Percentiles rank a stretch among this genome's conserved stretches.
These are phyloP conservation scores for Pestalotiopsis sp. DNA, from an alignment of 2,329 filamentous ascomycete genomes.

Conservation along the genomic window DNA sequence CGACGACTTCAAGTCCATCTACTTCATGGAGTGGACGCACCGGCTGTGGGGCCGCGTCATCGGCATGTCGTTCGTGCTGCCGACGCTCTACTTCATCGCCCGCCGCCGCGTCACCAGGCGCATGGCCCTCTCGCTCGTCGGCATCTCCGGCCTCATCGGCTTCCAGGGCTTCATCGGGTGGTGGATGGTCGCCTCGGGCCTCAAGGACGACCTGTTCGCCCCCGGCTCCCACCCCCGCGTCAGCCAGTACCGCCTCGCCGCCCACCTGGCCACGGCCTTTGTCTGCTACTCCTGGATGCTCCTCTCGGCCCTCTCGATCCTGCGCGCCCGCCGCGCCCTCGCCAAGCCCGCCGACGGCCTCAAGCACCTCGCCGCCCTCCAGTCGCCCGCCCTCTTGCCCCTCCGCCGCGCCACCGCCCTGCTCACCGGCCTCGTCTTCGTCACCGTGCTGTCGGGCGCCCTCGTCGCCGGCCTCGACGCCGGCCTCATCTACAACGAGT, in stretches of 20 bases:
- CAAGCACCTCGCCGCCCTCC: slow-evolving; percentile 60
- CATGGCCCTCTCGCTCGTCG: slow-evolving; percentile 76
- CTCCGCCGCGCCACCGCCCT: slow-evolving; percentile 74
- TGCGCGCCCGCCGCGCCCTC: slow-evolving; percentile 75
- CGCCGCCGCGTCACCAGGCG: slow-evolving; percentile 73
- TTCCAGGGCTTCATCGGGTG: slow-evolving; percentile 95
- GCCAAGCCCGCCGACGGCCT: slow-evolving; percentile 64
- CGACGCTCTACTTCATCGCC: slow-evolving; percentile 84
- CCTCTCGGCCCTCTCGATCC: slow-evolving; percentile 79
- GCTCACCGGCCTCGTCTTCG: slow-evolving; percentile 76
- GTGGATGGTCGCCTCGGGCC: slow-evolving; percentile 99
- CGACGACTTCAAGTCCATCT: slow-evolving; percentile 95
- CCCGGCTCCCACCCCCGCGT: slow-evolving; percentile 89
- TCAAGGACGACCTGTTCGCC: slow-evolving; percentile 94
- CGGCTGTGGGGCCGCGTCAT: slow-evolving; percentile 92
- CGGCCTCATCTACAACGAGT: slow-evolving; percentile 98
- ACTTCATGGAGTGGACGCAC: slow-evolving; percentile 99
- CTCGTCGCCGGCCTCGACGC: slow-evolving; percentile 94
- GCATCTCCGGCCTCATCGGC: slow-evolving; percentile 86
- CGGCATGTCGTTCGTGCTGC: slow-evolving; percentile 84
- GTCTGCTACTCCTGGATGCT: slow-evolving; percentile 94
- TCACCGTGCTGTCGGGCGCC: slow-evolving; percentile 89
- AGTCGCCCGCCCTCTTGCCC: slow-evolving; percentile 64
- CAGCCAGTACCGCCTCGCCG: slow-evolving; percentile 87
- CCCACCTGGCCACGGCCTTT: slow-evolving; percentile 89